Conservation (phyloP, 2,329 filamentous ascomycete species). For the Sphaerulina musiva region DNA sequence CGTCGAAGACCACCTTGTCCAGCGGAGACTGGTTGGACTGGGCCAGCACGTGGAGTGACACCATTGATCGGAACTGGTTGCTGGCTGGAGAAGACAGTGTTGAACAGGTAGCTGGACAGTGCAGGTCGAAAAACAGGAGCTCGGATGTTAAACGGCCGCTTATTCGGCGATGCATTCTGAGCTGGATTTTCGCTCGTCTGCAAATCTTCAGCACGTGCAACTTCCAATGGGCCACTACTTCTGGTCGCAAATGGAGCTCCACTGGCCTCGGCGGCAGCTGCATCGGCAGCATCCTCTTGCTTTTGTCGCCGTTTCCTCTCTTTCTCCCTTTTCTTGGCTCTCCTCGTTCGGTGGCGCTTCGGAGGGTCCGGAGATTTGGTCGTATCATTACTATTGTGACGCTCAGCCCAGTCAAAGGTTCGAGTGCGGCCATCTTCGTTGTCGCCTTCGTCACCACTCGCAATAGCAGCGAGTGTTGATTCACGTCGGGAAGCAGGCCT, state of each 20-base stretch:
- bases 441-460: conserved; percentile 53
- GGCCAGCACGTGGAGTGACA: conserved; percentile 7
- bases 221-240: conserved; percentile 20
- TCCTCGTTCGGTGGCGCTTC: conserved; percentile 41
- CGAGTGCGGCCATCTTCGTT: conserved; percentile 27
- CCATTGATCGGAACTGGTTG: conserved; percentile 28
- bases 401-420: conserved; percentile 21
- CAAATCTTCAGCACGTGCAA: conserved; percentile 39
- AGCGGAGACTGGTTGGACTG: conserved; percentile 18
- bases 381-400: conserved; percentile 24
- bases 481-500: conserved; percentile 30
- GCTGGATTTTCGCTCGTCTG: conserved; percentile 9
- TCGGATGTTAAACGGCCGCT: conserved; percentile 32
- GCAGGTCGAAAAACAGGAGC: conserved; percentile 52
- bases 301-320: conserved; percentile 43
- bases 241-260: conserved; percentile 1
- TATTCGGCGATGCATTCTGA: conserved; percentile 16
- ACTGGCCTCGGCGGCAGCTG: conserved; percentile 11
- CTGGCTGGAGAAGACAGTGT: conserved; percentile 59
- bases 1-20: conserved; percentile 52
- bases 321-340: conserved; percentile 40
- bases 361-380: conserved; percentile 28
- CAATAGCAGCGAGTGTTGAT: conserved; percentile 37
- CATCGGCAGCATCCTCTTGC: conserved; percentile 29
- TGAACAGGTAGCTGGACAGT: conserved; percentile 60